Evolutionary conservation across 2,329 filamentous ascomycete genomes (phyloP).

Genomic region (Aspergillus ochraceoroseus): DNA sequence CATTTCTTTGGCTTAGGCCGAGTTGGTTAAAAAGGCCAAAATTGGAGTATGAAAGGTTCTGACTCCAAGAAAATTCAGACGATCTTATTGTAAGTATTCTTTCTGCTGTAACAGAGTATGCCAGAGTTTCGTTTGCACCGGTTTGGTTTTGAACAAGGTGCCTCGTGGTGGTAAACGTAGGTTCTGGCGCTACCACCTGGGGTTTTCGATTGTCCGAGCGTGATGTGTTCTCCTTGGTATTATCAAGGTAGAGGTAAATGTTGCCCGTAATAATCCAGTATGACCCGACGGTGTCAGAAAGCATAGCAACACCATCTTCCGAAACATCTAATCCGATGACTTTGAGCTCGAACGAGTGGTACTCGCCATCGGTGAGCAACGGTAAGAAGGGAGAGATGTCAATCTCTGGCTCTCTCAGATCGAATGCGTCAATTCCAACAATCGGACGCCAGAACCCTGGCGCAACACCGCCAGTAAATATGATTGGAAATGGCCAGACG

Average conservation of each 20-base stretch:
- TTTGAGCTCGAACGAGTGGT: conserved; percentile 64
- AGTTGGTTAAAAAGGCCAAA: conserved; percentile 51
- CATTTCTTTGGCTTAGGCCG: conserved; percentile 53
- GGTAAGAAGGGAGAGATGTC: conserved; percentile 75
- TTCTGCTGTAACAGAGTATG: conserved; percentile 54
- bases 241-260: conserved; percentile 68
- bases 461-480: conserved; percentile 76
- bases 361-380: conserved; percentile 58
- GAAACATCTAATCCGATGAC: conserved; percentile 62
- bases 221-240: no score
- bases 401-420: conserved; percentile 73
- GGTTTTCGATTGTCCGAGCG: conserved; percentile 23
- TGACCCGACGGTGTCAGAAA: conserved; percentile 56
- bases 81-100: conserved; percentile 54
- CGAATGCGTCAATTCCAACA: conserved; percentile 72
- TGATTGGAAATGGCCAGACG: conserved; percentile 74
- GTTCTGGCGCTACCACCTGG: conserved; percentile 36
- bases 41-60: conserved; percentile 55
- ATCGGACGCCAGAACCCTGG: conserved; percentile 73
- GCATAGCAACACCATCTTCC: conserved; percentile 43
- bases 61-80: conserved; percentile 51
- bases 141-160: conserved; percentile 33
- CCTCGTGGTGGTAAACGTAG: conserved; percentile 48
- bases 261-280: conserved; percentile 76
- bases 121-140: conserved; percentile 56